phyloP scores from a whole-genome alignment of 352 stramenopile species.

The Phytophthora citrophthora region DNA sequence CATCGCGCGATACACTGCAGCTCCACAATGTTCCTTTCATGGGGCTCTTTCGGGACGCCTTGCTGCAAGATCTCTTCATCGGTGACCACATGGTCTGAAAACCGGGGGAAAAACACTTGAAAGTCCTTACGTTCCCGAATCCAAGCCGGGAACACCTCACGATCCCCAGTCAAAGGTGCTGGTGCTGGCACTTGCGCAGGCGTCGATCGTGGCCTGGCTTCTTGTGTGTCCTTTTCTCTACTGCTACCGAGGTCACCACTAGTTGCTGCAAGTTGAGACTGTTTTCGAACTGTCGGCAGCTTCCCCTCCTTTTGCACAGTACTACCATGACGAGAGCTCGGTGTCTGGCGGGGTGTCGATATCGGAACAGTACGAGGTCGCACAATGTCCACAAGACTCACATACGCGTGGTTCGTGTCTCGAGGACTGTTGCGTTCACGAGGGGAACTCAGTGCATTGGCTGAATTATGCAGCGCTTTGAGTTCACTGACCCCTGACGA shows the following conservation, averaged over 20 bases:
- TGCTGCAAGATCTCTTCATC: constrained; percentile 74
- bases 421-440: constrained; percentile 20
- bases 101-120: constrained; percentile 74
- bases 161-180: constrained; percentile 24
- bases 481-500: constrained; percentile 36
- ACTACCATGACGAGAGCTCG: constrained; percentile 7
- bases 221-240: constrained; percentile 4
- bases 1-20: constrained; percentile 73
- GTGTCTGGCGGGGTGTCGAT: neutral
- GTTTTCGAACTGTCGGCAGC: constrained; percentile 14
- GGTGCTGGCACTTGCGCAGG: constrained; percentile 1
- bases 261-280: constrained; percentile 11
- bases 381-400: constrained; percentile 29
- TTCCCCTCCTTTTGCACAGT: constrained; percentile 19
- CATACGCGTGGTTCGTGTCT: constrained; percentile 13
- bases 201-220: constrained; percentile 9
- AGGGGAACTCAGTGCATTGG: constrained; percentile 40
- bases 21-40: constrained; percentile 74
- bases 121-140: constrained; percentile 84
- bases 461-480: constrained; percentile 37
- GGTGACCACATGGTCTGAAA: constrained; percentile 60
- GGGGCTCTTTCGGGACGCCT: constrained; percentile 66
- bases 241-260: neutral
- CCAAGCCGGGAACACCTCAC: constrained; percentile 61
- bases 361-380: constrained; percentile 26